Evolutionary conservation across 2,329 filamentous ascomycete genomes (phyloP).

Genomic region (Tolypocladium album): DNA sequence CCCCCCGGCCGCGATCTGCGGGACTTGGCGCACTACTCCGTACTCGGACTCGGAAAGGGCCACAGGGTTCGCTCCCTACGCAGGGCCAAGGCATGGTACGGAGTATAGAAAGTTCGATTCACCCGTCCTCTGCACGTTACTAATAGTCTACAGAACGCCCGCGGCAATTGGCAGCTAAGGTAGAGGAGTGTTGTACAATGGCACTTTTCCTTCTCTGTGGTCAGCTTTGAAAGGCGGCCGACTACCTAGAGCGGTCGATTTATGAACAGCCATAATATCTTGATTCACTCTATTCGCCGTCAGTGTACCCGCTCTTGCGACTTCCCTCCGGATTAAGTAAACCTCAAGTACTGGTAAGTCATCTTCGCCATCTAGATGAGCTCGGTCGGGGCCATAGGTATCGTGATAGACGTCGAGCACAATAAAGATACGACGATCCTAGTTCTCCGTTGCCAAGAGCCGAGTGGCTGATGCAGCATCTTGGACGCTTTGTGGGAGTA

Average conservation of each 20-base stretch:
- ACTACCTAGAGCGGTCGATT: slow-evolving; percentile 1
- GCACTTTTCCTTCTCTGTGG: slow-evolving; percentile 3
- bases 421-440: slow-evolving; percentile 4
- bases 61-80: too few relatives aligned
- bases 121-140: too few relatives aligned
- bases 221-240: slow-evolving; percentile 6
- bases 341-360: slow-evolving; percentile 4
- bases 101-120: too few relatives aligned
- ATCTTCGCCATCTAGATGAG: slow-evolving; percentile 3
- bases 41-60: too few relatives aligned
- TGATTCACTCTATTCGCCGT: slow-evolving; percentile 4
- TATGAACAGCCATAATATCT: slow-evolving; percentile 2
- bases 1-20: too few relatives aligned
- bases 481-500: not conserved
- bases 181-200: slow-evolving; percentile 2
- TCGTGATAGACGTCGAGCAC: slow-evolving; percentile 8
- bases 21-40: too few relatives aligned
- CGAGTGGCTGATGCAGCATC: not conserved
- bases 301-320: not conserved
- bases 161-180: too few relatives aligned
- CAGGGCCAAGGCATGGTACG: too few relatives aligned
- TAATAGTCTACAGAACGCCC: too few relatives aligned
- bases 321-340: slow-evolving; percentile 2
- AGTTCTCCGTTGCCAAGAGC: slow-evolving; percentile 5
- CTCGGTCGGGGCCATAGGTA: slow-evolving; percentile 5